Percentiles rank a stretch among this genome's conserved stretches.
phyloP scores from a whole-genome alignment of 768 basidiomycete species.

The Hericium coralloides region DNA sequence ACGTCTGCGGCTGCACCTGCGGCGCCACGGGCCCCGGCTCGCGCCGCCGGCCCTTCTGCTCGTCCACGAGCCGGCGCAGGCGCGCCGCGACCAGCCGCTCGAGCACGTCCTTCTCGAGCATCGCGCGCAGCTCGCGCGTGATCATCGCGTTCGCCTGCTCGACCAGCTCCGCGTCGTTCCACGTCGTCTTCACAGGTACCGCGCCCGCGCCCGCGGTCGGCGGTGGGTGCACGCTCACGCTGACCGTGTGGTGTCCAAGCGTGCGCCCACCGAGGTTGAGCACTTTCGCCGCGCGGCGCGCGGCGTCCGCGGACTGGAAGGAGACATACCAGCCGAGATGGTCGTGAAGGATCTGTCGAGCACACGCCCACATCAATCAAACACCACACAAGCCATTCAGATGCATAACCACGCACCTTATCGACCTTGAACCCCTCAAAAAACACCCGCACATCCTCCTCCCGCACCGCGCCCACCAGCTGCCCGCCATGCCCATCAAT shows the following conservation, averaged over 20 bases:
- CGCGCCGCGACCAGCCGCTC: slow-evolving; percentile 50
- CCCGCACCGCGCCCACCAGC: slow-evolving; percentile 41
- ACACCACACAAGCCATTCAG: not conserved
- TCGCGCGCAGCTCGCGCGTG: slow-evolving; percentile 41
- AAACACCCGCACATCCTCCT: slow-evolving; percentile 61
- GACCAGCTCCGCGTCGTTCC: slow-evolving; percentile 45
- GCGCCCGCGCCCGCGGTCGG: slow-evolving; percentile 28
- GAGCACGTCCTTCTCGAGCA: slow-evolving; percentile 57
- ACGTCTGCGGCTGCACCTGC: slow-evolving; percentile 29
- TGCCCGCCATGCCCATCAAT: slow-evolving; percentile 41
- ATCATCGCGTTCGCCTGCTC: slow-evolving; percentile 48
- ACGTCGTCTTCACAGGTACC: slow-evolving; percentile 30
- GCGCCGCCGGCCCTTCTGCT: slow-evolving; percentile 36
- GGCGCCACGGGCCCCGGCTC: slow-evolving; percentile 22
- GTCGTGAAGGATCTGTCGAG: slow-evolving; percentile 58
- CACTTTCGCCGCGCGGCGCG: slow-evolving; percentile 59
- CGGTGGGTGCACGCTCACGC: slow-evolving; percentile 40
- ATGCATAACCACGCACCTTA: slow-evolving; percentile 39
- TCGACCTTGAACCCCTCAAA: slow-evolving; percentile 67
- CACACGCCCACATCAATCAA: slow-evolving; percentile 3
- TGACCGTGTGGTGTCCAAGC: slow-evolving; percentile 52
- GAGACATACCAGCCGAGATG: slow-evolving; percentile 74
- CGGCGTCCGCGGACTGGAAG: slow-evolving; percentile 53
- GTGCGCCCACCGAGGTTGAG: slow-evolving; percentile 38
- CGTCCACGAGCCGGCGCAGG: slow-evolving; percentile 41